Percentiles rank a stretch among this genome's conserved stretches.
These are phyloP conservation scores for Nitzschia sp. DNA, from an alignment of 108 stramenopile genomes.

Conservation along the genomic window DNA sequence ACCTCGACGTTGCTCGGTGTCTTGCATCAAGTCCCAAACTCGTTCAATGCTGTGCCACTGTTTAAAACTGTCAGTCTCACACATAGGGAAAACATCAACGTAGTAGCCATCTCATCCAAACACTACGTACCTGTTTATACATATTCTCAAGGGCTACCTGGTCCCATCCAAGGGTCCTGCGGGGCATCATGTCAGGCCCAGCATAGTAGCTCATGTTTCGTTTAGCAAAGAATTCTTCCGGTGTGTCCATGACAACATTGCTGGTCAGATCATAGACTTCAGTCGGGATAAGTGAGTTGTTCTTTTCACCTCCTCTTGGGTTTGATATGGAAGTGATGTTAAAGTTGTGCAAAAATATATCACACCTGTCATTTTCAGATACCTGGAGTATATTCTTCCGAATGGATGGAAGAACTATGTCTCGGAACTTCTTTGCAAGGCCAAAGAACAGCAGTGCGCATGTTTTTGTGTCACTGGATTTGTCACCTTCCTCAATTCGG, in stretches of 20 bases:
- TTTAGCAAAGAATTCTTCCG: background rate
- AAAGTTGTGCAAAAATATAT: constrained; percentile 36
- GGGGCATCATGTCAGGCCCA: background rate
- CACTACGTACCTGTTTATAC: too few species aligned
- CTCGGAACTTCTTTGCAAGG: constrained; percentile 25
- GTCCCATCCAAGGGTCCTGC: background rate
- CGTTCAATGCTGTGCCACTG: constrained; percentile 35
- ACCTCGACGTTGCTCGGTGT: background rate
- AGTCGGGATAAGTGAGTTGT: background rate
- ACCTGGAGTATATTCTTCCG: constrained; percentile 28
- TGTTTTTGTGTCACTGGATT: background rate
- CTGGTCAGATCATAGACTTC: constrained; percentile 1
- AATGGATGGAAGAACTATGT: constrained; percentile 41
- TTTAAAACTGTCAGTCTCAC: too few species aligned
- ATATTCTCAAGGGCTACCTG: background rate
- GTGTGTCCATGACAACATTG: background rate
- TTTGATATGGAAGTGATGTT: constrained; percentile 15
- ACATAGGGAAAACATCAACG: too few species aligned
- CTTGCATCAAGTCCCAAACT: constrained; percentile 33
- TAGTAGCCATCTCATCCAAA: too few species aligned
- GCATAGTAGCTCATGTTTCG: constrained; percentile 6
- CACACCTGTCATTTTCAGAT: constrained; percentile 38
- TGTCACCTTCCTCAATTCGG: too few species aligned
- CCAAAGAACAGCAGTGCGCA: constrained; percentile 46
- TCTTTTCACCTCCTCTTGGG: background rate